phyloP scores from a whole-genome alignment of 345 rosid genomes.

The Citrus cavaleriei region DNA sequence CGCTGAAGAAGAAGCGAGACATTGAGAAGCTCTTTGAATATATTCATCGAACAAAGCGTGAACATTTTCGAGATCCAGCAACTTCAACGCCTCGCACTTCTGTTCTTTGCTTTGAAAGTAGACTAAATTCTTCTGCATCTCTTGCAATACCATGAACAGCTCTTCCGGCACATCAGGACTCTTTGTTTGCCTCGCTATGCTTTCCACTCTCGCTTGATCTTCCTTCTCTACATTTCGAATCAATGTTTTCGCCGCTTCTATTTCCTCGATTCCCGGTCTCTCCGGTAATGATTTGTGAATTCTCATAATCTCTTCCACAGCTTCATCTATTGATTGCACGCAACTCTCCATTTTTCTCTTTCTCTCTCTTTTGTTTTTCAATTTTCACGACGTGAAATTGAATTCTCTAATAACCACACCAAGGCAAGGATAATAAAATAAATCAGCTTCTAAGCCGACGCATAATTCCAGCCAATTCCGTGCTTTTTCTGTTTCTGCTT shows the following conservation, averaged over 20 bases:
- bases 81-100: constrained; percentile 60
- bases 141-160: constrained; percentile 60
- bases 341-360: constrained; percentile 31
- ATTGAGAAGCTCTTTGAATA: constrained; percentile 80
- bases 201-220: constrained; percentile 56
- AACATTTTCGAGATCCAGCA: constrained; percentile 71
- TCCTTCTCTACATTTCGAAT: constrained; percentile 76
- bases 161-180: constrained; percentile 60
- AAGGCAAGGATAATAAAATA: not conserved
- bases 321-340: constrained; percentile 45
- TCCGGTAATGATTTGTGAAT: constrained; percentile 76
- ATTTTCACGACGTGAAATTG: not conserved
- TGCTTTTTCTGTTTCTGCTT: constrained; percentile 1
- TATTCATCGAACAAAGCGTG: constrained; percentile 72
- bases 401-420: not conserved
- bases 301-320: constrained; percentile 81
- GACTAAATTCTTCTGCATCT: constrained; percentile 67
- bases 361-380: not conserved
- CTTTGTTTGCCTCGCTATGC: constrained; percentile 49
- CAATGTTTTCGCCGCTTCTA: constrained; percentile 64
- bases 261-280: constrained; percentile 75
- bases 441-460: not conserved
- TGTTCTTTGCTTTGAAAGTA: constrained; percentile 62
- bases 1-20: constrained; percentile 46
- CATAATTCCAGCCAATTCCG: constrained; percentile 25